Percentiles rank a stretch among this genome's conserved stretches.
Conservation (phyloP, 441 rosid genomes). For the Cnidoscolus chayamansa region DNA sequence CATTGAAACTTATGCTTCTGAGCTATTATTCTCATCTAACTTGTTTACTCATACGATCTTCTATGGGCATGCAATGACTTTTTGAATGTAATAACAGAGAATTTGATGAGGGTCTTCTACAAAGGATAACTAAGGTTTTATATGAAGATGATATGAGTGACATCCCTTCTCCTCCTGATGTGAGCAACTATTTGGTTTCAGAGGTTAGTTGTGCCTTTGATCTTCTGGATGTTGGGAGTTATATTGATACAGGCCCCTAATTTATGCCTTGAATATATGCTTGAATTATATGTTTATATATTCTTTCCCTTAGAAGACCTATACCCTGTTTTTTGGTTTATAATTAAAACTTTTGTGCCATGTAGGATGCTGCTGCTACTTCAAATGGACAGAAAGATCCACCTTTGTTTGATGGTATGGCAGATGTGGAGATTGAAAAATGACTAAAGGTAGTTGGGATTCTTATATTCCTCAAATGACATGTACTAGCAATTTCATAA, state of each 20-base stretch:
- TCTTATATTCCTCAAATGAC: slow-evolving; percentile 11
- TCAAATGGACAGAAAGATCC: slow-evolving; percentile 70
- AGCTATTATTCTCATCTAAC: slow-evolving; percentile 9
- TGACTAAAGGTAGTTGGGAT: slow-evolving; percentile 60
- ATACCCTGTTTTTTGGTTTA: slow-evolving; percentile 6
- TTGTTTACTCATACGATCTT: slow-evolving; percentile 12
- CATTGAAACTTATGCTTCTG: slow-evolving; percentile 15
- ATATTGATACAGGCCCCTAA: background rate
- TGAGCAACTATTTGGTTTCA: slow-evolving; percentile 81
- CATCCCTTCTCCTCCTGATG: slow-evolving; percentile 88
- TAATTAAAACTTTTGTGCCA: slow-evolving; percentile 23
- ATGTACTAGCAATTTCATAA: background rate
- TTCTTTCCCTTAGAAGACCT: background rate
- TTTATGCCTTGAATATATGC: background rate
- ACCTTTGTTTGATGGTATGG: slow-evolving; percentile 74
- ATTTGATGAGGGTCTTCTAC: slow-evolving; percentile 87
- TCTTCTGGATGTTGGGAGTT: background rate
- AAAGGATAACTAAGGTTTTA: slow-evolving; percentile 61
- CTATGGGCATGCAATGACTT: slow-evolving; percentile 25
- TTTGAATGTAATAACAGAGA: slow-evolving; percentile 56
- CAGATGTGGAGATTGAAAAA: slow-evolving; percentile 83
- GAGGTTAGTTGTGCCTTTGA: slow-evolving; percentile 61
- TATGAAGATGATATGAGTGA: slow-evolving; percentile 68
- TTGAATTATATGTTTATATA: background rate
- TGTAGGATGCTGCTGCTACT: slow-evolving; percentile 72